These are phyloP conservation scores for Daldinia grandis DNA, from an alignment of 495 filamentous ascomycete genomes.

Conservation along the genomic window DNA sequence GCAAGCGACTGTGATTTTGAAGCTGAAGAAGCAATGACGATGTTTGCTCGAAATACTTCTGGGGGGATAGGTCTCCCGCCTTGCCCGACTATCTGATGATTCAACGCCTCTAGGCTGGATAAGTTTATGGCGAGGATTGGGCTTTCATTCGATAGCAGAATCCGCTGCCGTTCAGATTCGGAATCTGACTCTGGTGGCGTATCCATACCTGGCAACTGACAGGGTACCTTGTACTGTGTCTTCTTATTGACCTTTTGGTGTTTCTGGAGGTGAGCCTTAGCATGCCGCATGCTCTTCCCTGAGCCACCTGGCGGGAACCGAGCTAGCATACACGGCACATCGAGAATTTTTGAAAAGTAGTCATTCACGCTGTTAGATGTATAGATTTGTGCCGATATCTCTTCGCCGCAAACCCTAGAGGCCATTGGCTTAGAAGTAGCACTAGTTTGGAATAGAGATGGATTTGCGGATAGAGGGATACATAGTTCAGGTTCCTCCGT, in stretches of 20 bases:
- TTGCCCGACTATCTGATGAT: slow-evolving; percentile 68
- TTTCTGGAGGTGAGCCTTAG: slow-evolving; percentile 69
- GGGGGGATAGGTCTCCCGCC: slow-evolving; percentile 68
- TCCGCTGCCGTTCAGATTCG: slow-evolving; percentile 58
- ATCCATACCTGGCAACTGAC: slow-evolving; percentile 62
- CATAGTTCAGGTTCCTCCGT: slow-evolving; percentile 57
- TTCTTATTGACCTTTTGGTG: slow-evolving; percentile 52
- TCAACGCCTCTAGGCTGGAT: slow-evolving; percentile 80
- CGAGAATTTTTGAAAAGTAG: slow-evolving; percentile 78
- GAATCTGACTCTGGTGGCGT: slow-evolving; percentile 60
- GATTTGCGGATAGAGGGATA: slow-evolving; percentile 70
- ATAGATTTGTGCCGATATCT: slow-evolving; percentile 73
- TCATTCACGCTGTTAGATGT: slow-evolving; percentile 65
- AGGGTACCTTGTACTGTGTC: slow-evolving; percentile 53
- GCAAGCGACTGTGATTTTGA: slow-evolving; percentile 22
- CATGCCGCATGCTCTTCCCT: slow-evolving; percentile 65
- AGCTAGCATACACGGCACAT: slow-evolving; percentile 80
- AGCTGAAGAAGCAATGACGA: slow-evolving; percentile 66
- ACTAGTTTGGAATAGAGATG: slow-evolving; percentile 55
- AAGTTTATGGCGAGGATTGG: slow-evolving; percentile 86
- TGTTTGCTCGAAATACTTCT: slow-evolving; percentile 82
- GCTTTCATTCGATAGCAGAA: slow-evolving; percentile 88
- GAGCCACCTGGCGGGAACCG: slow-evolving; percentile 73
- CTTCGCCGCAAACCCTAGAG: slow-evolving; percentile 82
- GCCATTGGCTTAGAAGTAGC: slow-evolving; percentile 46